Base-by-base conservation (phyloP, 1,284 basidiomycete species). In the Ustilago trichophora region DNA sequence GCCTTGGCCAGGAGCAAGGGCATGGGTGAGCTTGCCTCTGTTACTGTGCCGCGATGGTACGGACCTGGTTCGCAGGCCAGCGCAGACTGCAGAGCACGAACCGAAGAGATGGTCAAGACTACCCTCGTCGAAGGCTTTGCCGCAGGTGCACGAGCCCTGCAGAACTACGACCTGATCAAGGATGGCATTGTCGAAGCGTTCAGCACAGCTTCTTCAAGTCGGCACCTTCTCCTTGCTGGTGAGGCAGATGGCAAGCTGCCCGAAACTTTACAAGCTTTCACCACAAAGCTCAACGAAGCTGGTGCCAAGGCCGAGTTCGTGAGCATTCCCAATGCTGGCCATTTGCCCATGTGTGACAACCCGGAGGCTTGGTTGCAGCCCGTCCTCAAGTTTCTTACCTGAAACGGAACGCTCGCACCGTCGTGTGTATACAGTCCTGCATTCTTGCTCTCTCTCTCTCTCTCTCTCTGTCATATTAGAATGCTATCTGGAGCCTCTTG, bases 281-380 rank as follows among this genome's bases (percentile, higher is more conserved):
- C 63, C 12, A 59, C 80, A n/a, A 71, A 77, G 47, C 66, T 83
- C n/a, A 69, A 45, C n/a, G 56, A 71, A 19, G 60, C 60, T 6
- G 82, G 78, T 24, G 73, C 73, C 18, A 52, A 72, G 1, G 77
- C 77, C 6, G 42, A 49, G 18, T 83, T 83, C 40, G 76, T 66
- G 25, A 68, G 57, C 38, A 70, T 84, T 41, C 47, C 73, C 6
- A 74, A 68, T 8, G 80, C 81, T 8, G 83, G 83, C 21, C 83
- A 84, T 59, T 63, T 84, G 54, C 83, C 83, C 12, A 83, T 83
- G 81, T 72, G 83, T 22, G 82, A 84, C 53, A 75, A 78, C 27
- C 76, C 80, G 15, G 59, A 77, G n/a, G 70, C 62, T 16, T 82
- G 70, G 60, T 24, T 62, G 10, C 50, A 60, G 43, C 49, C 57